Conservation (phyloP, 2,329 filamentous ascomycete genomes). For the Zymoseptoria passerinii region DNA sequence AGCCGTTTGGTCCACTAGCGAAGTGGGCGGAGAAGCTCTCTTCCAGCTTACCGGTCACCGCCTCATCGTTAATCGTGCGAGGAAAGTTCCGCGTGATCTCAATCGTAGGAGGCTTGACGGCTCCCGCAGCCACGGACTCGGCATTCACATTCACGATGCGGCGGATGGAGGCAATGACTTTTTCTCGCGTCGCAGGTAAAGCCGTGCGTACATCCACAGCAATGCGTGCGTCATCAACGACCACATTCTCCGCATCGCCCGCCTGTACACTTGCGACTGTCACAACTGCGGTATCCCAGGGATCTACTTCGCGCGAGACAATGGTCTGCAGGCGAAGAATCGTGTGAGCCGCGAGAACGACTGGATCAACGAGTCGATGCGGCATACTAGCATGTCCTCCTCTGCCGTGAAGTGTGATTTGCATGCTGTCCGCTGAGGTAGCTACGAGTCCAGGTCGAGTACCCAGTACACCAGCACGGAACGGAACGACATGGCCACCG, state of each 20-base stretch:
- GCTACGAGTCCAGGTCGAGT: conserved; percentile 37
- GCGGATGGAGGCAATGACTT: conserved; percentile 40
- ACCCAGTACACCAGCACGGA: conserved; percentile 33
- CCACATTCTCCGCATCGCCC: conserved; percentile 54
- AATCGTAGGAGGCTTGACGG: conserved; percentile 37
- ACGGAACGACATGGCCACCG: conserved; percentile 50
- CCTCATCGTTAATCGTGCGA: conserved; percentile 45
- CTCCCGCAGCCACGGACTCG: conserved; percentile 45
- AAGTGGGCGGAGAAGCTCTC: conserved; percentile 42
- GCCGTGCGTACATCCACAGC: conserved; percentile 48
- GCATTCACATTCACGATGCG: conserved; percentile 49
- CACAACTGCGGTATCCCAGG: conserved; percentile 47
- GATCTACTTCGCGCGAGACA: conserved; percentile 47
- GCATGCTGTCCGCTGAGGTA: conserved; percentile 33
- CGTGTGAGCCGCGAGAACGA: conserved; percentile 49
- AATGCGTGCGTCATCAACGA: conserved; percentile 47
- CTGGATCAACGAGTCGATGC: conserved; percentile 49
- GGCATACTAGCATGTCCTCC: conserved; percentile 52
- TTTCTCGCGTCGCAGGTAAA: conserved; percentile 38
- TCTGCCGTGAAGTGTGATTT: conserved; percentile 49
- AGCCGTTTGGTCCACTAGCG: conserved; percentile 23
- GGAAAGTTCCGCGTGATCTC: conserved; percentile 38
- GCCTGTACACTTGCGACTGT: conserved; percentile 52
- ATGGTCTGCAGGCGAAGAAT: conserved; percentile 53
- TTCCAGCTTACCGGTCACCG: conserved; percentile 36